A percentile compares a stretch with the other conserved stretches of the same genome.
phyloP scores from a whole-genome alignment of 345 rosid species.

The Ricinus communis region DNA sequence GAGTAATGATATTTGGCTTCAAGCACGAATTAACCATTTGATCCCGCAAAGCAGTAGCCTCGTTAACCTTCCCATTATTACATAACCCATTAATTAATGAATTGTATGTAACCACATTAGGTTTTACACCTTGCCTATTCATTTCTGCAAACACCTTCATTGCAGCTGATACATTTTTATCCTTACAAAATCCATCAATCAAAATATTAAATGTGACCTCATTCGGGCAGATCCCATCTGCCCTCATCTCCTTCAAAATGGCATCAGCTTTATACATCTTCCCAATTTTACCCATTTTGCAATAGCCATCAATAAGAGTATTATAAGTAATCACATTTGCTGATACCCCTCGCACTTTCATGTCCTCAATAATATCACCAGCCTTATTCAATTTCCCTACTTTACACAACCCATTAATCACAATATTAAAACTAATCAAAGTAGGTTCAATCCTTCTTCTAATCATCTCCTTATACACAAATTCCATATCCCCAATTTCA shows the following conservation, averaged over 20 bases:
- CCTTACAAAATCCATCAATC: slow-evolving; percentile 83
- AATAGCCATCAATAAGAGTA: slow-evolving; percentile 64
- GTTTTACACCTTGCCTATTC: slow-evolving; percentile 55
- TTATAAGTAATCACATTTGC: slow-evolving; percentile 65
- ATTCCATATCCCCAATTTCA: slow-evolving; percentile 49
- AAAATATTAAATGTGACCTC: slow-evolving; percentile 69
- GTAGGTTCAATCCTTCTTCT: slow-evolving; percentile 51
- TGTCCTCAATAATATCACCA: slow-evolving; percentile 61
- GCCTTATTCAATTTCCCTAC: slow-evolving; percentile 75
- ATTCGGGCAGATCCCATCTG: slow-evolving; percentile 42
- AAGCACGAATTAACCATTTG: slow-evolving; percentile 59
- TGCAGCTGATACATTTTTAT: slow-evolving; percentile 51
- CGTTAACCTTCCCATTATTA: slow-evolving; percentile 45
- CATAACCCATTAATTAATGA: slow-evolving; percentile 58
- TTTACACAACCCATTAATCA: slow-evolving; percentile 64
- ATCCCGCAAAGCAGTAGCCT: slow-evolving; percentile 48
- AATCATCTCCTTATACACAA: slow-evolving; percentile 62
- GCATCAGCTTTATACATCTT: slow-evolving; percentile 81
- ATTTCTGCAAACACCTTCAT: slow-evolving; percentile 65
- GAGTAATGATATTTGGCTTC: slow-evolving; percentile 55
- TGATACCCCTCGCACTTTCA: slow-evolving; percentile 48
- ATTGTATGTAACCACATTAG: slow-evolving; percentile 60
- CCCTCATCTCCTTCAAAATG: slow-evolving; percentile 66
- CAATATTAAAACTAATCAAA: slow-evolving; percentile 51
- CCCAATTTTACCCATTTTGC: slow-evolving; percentile 65